Base-by-base conservation (phyloP, 2,329 filamentous ascomycete species). In the Arthrobotrys sphaeroides region DNA sequence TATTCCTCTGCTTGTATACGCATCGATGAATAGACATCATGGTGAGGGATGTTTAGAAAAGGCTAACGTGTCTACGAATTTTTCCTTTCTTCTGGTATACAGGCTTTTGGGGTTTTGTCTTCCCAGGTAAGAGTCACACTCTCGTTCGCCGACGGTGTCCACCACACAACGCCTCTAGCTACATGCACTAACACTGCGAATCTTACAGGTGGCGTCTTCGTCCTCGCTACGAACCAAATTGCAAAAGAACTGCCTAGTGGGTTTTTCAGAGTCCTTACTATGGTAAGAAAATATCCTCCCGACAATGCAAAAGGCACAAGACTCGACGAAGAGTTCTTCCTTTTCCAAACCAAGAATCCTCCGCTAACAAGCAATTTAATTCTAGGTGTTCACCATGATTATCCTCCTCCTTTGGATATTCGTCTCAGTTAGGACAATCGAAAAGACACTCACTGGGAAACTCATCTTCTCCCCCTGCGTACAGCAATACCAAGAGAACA, bases 231-330 rank as follows among this genome's bases (percentile, higher is more conserved):
- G 0, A 83, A 83, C 2, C 81, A 83, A 51, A 82, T 87, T 69
- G 86, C 85, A 0, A 81, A 83, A 20, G 85, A 88, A 73, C 83
- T 89, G 73, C 84, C 85, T 0, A 88, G 85, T 36, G 61, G 80
- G 12, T 88, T 89, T 78, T 89, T 89, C 78, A 82, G 83, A 31
- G 83, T 89, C 0, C 78, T 89, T 0, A 87, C 87, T 9, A 89
- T 86, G 18, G 82, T 84, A 77, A 13, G 80, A 81, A n/a, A 38
- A 10, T 33, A n/a, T n/a, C 24, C 13, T 33, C 28, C n/a, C 3
- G 10, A 47, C 43, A 22, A 7, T 16, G 3, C 22, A 28, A 28
- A 16, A 28, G n/a, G n/a, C n/a, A n/a, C n/a, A n/a, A 26, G 2
- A 18, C n/a, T 38, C 5, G 2, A 10, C 28, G 28, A 10, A 33